These are phyloP conservation scores for Fusarium austroafricanum DNA, from an alignment of 2,329 filamentous ascomycete species.

Conservation along the genomic window DNA sequence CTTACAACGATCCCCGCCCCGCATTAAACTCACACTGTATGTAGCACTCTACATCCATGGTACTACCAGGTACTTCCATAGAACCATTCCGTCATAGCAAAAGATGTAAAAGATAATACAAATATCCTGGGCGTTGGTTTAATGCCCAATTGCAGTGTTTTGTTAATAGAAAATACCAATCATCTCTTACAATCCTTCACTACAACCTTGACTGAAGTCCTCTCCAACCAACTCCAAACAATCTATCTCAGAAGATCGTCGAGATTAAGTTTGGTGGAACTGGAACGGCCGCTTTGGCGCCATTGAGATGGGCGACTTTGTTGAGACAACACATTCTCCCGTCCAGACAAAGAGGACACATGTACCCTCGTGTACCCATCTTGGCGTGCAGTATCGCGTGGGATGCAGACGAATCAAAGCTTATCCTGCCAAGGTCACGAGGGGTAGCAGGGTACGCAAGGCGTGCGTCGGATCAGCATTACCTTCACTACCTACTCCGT, in stretches of 20 bases:
- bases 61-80: conserved; percentile 8
- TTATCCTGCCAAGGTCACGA: conserved; percentile 33
- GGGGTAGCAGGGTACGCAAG: conserved; percentile 24
- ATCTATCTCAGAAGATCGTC: conserved; percentile 34
- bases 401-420: conserved; percentile 34
- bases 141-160: rapidly evolving
- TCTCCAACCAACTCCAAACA: neutral
- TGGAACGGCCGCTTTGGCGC: conserved; percentile 15
- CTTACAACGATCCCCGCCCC: conserved; percentile 24
- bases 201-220: neutral
- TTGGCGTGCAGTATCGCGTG: conserved; percentile 31
- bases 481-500: neutral
- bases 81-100: neutral
- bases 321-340: conserved; percentile 8
- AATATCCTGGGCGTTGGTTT: neutral
- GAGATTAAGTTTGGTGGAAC: conserved; percentile 48
- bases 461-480: conserved; percentile 31
- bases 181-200: neutral
- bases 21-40: conserved; percentile 30
- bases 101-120: too few relatives aligned
- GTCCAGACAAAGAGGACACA: neutral
- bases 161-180: neutral
- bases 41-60: neutral
- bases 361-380: conserved; percentile 32
- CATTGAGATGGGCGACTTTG: conserved; percentile 13